Conservation (phyloP, 225 moss, liverwort and hornwort species). For the Antitrichia curtipendula region DNA sequence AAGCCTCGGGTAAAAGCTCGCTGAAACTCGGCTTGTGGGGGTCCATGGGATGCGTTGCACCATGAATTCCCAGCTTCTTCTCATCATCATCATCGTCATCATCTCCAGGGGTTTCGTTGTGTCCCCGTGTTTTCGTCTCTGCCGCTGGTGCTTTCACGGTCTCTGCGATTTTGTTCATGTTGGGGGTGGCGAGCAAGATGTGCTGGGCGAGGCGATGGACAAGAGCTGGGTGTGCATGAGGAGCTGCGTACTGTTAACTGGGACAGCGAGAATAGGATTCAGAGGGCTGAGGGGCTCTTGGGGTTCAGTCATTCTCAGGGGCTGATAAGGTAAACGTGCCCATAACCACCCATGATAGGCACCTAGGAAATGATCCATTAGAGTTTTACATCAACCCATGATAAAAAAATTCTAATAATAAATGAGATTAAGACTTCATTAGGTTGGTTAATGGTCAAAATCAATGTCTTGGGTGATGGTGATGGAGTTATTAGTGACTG, state of each 20-base stretch:
- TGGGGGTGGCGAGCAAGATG: neutral
- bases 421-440: no score
- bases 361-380: no score
- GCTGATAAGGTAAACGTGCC: no score
- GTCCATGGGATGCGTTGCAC: constrained; percentile 42
- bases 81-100: neutral
- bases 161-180: neutral
- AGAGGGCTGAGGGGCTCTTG: no score
- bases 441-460: no score
- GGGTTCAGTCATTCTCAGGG: neutral
- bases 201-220: neutral
- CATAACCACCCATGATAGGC: no score
- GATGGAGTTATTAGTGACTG: no score
- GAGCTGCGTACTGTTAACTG: neutral
- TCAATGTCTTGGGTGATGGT: no score
- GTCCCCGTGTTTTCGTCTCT: neutral
- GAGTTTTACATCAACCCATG: no score
- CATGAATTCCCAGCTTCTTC: neutral
- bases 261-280: neutral
- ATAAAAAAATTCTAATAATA: no score
- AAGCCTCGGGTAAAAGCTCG: constrained; percentile 26
- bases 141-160: neutral
- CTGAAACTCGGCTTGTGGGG: constrained; percentile 67
- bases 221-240: neutral
- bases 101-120: neutral